phyloP scores from a whole-genome alignment of 208 protist genomes.

The Tritrichomonas foetus region DNA sequence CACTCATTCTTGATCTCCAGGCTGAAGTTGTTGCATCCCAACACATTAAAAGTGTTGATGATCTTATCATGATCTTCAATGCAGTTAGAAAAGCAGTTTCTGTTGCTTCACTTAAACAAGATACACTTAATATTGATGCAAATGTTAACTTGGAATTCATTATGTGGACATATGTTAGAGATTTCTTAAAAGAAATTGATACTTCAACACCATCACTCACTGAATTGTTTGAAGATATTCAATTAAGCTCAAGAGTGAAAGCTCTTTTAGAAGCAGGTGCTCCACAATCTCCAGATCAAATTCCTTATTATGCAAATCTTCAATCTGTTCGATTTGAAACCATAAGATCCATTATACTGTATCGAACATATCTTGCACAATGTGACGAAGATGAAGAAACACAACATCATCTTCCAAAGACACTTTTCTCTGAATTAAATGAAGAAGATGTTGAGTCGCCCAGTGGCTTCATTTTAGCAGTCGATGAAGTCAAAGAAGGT shows the following conservation, averaged over 20 bases:
- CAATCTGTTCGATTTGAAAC: not conserved
- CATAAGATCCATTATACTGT: not conserved
- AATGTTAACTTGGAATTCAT: not conserved
- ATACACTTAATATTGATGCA: slow-evolving; percentile 2
- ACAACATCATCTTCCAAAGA: not conserved
- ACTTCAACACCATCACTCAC: not conserved
- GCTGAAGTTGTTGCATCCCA: not conserved
- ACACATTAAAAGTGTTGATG: not conserved
- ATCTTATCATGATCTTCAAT: not conserved
- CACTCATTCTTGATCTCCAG: not conserved
- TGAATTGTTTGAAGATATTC: not conserved
- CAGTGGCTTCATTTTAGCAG: not conserved
- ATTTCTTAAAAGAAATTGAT: not conserved
- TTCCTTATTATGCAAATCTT: not conserved
- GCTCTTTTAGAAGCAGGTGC: not conserved
- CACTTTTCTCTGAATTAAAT: slow-evolving; percentile 5
- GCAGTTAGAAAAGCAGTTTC: not conserved
- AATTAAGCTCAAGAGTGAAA: not conserved
- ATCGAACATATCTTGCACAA: not conserved
- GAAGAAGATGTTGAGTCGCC: not conserved
- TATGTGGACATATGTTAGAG: not conserved
- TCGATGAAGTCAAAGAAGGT: slow-evolving; percentile 24
- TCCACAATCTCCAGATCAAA: not conserved
- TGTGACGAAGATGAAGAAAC: not conserved
- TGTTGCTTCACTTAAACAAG: not conserved